Conservation (phyloP, 805 yeast species). For the Kluyveromyces dobzhanskii region DNA sequence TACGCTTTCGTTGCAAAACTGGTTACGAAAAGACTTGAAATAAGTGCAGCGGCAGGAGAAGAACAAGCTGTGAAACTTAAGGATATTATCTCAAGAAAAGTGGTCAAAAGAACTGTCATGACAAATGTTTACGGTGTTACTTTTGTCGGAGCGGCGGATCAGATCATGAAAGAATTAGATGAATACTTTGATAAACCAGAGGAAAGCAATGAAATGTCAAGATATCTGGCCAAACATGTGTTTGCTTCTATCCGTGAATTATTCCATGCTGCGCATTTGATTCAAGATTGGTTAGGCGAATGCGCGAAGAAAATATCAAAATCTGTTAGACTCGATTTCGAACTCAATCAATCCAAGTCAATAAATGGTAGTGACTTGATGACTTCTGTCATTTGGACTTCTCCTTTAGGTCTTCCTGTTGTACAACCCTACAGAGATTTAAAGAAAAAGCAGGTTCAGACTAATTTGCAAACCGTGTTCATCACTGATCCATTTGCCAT, state of each 20-base stretch:
- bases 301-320: constrained; percentile 75
- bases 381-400: constrained; percentile 95
- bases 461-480: constrained; percentile 80
- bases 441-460: constrained; percentile 57
- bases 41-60: constrained; percentile 46
- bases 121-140: constrained; percentile 98
- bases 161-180: constrained; percentile 70
- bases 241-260: constrained; percentile 77
- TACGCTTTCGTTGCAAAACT: constrained; percentile 61
- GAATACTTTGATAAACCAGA: constrained; percentile 45
- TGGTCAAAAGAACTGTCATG: constrained; percentile 96
- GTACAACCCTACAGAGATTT: constrained; percentile 89
- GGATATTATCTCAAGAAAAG: constrained; percentile 69
- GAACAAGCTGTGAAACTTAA: constrained; percentile 42
- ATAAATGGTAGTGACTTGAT: constrained; percentile 53
- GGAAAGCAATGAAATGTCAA: constrained; percentile 40
- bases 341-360: constrained; percentile 33
- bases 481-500: constrained; percentile 83
- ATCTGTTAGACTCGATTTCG: constrained; percentile 62
- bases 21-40: constrained; percentile 47
- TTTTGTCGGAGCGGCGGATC: constrained; percentile 83
- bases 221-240: constrained; percentile 69
- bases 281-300: constrained; percentile 93
- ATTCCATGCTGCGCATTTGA: constrained; percentile 85
- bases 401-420: constrained; percentile 90